A percentile compares a stretch with the other conserved stretches of the same genome.
Conservation (phyloP, 148 eudicot genomes). For the Cornus kousa region DNA sequence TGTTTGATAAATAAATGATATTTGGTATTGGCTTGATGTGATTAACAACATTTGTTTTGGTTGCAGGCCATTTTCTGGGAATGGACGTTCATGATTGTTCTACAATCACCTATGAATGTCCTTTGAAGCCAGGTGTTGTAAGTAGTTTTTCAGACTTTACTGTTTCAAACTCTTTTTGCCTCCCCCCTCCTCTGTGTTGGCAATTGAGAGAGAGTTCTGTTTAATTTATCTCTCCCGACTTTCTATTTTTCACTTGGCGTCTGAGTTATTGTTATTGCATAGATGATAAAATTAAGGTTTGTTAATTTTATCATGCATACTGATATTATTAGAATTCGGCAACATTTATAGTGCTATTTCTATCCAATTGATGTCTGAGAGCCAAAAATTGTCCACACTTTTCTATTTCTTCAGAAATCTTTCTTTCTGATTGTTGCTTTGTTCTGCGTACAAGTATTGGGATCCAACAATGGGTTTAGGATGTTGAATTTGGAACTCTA, state of each 20-base stretch:
- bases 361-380: conserved; percentile 5
- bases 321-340: not conserved
- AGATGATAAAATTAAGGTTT: not conserved
- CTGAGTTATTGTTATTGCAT: not conserved
- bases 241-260: not conserved
- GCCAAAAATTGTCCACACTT: not conserved
- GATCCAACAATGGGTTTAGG: not conserved
- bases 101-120: conserved; percentile 60
- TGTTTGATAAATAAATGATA: not conserved
- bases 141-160: conserved; percentile 29
- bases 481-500: not conserved
- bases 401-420: not conserved
- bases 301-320: not conserved
- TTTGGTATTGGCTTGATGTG: not conserved
- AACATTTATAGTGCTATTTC: not conserved
- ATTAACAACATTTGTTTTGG: not conserved
- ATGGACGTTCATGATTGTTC: conserved; percentile 98
- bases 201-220: not conserved
- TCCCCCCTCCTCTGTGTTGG: not conserved
- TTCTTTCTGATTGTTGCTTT: not conserved
- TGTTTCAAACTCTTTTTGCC: not conserved
- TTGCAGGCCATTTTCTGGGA: conserved; percentile 85
- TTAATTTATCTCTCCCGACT: not conserved
- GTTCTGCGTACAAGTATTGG: not conserved
- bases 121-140: conserved; percentile 84